Evolutionary conservation across 768 basidiomycete genomes (phyloP).

Genomic region (Pulveroboletus sp.): DNA sequence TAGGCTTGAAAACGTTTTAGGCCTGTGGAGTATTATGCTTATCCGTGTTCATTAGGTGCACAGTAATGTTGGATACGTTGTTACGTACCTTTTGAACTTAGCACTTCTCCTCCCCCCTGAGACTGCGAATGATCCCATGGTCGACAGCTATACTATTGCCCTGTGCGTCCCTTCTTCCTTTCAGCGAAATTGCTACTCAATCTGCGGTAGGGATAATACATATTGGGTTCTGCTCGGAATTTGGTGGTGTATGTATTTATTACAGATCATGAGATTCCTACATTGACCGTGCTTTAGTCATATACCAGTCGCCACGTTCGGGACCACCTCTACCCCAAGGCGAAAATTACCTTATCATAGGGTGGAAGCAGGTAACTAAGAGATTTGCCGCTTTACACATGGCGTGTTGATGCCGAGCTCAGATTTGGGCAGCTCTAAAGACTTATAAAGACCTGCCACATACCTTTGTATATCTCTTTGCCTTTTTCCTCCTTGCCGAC

Average conservation of each 20-base stretch:
- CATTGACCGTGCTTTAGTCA: slow-evolving; percentile 41
- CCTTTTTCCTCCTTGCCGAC: slow-evolving; percentile 77
- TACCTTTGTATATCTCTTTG: slow-evolving; percentile 76
- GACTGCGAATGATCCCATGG: slow-evolving; percentile 46
- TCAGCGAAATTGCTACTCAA: neutral
- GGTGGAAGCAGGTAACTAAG: slow-evolving; percentile 70
- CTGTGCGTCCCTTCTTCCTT: slow-evolving; percentile 43
- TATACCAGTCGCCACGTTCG: slow-evolving; percentile 81
- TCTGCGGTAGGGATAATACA: slow-evolving; percentile 49
- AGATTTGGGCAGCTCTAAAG: slow-evolving; percentile 76
- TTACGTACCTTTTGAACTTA: slow-evolving; percentile 61
- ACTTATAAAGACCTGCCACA: slow-evolving; percentile 76
- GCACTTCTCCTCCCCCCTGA: slow-evolving; percentile 59
- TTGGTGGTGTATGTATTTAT: slow-evolving; percentile 73
- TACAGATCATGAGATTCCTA: neutral
- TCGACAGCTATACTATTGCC: slow-evolving; percentile 71
- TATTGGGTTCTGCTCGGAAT: slow-evolving; percentile 80
- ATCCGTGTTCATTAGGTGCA: slow-evolving; percentile 46
- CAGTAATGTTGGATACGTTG: slow-evolving; percentile 73
- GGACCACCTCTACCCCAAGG: slow-evolving; percentile 76
- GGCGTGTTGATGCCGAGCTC: slow-evolving; percentile 3
- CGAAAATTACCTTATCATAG: slow-evolving; percentile 73
- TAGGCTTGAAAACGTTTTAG: slow-evolving; percentile 26
- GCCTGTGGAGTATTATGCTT: neutral
- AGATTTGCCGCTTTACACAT: neutral